Base-by-base conservation (phyloP, 306 rosid genomes). In the Prunus padus region DNA sequence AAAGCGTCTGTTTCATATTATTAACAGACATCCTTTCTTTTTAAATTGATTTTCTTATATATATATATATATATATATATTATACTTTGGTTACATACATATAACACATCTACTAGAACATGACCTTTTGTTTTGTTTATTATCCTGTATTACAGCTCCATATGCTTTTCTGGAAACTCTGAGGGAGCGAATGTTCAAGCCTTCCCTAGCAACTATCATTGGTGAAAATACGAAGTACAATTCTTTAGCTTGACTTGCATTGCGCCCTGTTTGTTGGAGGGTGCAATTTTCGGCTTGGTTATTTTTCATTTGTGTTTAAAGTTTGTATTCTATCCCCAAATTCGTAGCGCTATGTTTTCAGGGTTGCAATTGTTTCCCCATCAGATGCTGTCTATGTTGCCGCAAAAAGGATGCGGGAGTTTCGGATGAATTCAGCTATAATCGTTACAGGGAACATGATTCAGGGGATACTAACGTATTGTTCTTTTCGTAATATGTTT, bases 111-210 rank as follows among this genome's bases (percentile, higher is more conserved):
- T 46, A 19, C 15, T 59, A 19, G 42, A 75, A 68, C 40, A 45
- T 69, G 55, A 73, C 47, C 52, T 52, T 46, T 61, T 59, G 69
- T 59, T 82, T 52, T 67, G 50, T 73, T 75, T 72, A 55, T 63
- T 63, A 23, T 82, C 54, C 59, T 82, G 73, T 76, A 76, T 82
- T 44, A 72, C 91, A 95, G 97, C 83, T 82, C 89, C 97, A 49
- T 81, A 79, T 88, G 92, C 93, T 50, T 90, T 92, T 83, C 56
- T 95, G 25, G 97, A 95, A 56, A 90, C 95, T 55, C 62, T 95
- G 86, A 92, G 93, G 88, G 98, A 95, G 69, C 96, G 85, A 79
- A 88, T 95, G 93, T 89, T 95, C 86, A 92, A 88, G 86, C 97
- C 98, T 52, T 87, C 98, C 71, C 61, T 95, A 82, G 86, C 98